phyloP scores from a whole-genome alignment of 148 eudicot genomes.

The Cornus florida region DNA sequence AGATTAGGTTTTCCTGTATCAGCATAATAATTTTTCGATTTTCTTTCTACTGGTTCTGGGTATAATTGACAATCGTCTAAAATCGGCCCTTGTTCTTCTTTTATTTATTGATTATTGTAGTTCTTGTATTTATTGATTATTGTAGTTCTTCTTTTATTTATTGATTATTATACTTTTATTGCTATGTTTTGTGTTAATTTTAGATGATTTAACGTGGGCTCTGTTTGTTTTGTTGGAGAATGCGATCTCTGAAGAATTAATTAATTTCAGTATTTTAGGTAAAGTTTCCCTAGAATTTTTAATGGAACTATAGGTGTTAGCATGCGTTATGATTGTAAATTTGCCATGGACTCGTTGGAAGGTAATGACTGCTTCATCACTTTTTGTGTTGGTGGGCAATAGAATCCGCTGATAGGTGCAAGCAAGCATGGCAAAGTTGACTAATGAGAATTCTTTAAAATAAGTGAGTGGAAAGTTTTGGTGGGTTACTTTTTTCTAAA shows the following conservation, averaged over 20 bases:
- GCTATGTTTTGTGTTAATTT: conserved; percentile 2
- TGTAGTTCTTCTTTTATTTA: no score
- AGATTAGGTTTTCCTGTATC: background rate
- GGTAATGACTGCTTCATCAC: no score
- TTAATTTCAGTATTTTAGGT: background rate
- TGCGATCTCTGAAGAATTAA: background rate
- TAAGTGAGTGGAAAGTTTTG: no score
- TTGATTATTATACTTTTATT: background rate
- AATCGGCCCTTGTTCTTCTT: background rate
- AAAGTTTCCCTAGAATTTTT: background rate
- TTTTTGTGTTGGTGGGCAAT: no score
- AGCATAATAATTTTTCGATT: background rate
- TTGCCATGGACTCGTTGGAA: no score
- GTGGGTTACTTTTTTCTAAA: no score
- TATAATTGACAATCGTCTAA: background rate
- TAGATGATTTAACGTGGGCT: background rate
- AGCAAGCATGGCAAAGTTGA: no score
- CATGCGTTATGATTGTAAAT: no score
- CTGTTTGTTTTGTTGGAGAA: background rate
- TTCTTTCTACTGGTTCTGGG: background rate
- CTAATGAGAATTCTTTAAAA: no score
- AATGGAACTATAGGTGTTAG: no score
- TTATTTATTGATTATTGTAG: no score
- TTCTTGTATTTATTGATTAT: background rate
- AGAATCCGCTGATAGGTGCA: no score